Base-by-base conservation (phyloP, 1,284 basidiomycete genomes). In the Sporisorium exsertum region DNA sequence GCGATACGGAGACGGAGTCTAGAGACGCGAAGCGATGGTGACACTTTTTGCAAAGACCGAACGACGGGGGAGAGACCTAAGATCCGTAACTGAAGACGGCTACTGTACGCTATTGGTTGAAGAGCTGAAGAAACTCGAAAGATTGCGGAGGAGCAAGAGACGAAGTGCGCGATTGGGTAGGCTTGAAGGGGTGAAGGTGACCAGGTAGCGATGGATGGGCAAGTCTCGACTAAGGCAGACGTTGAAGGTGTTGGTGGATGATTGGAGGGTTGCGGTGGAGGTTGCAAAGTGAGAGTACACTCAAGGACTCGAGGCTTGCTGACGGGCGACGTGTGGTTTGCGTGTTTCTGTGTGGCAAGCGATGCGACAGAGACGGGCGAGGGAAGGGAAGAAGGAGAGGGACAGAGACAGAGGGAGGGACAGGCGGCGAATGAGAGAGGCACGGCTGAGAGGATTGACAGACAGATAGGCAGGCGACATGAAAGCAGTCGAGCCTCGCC, bases 201-300 rank as follows among this genome's bases (percentile, higher is more conserved):
- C 45, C 55, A 53, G 51, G 55, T 27, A 46, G 55, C 37, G 47
- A 33, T 50, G 45, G 7, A 54, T 40, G 60, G 64, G 45, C 43
- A 46, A 58, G 68, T 71, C 68, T 71, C 68, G 45, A 65, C 63
- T 65, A 72, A 72, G 69, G 69, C 69, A 72, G 69, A 72, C 61
- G 60, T 53, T 58, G 56, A 50, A 29, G 13, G 37, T 8, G 29
- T 32, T 32, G 37, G 37, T 40, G 37, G n/a, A 49, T 13, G 42
- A 15, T 35, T 16, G 45, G 59, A 59, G 42, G 51, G 59, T 65
- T 10, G 49, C 58, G 63, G 58, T 62, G 68, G 55, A 62, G 66
- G 56, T 35, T 43, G 49, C 10, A 52, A 55, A 62, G 67, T 20
- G 10, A 32, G 33, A 49, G 22, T 24, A 32, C 26, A 33, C 32